Percentiles rank a stretch among this genome's conserved stretches.
These are phyloP conservation scores for Amylostereum areolatum DNA, from an alignment of 1,284 basidiomycete species.

Conservation along the genomic window DNA sequence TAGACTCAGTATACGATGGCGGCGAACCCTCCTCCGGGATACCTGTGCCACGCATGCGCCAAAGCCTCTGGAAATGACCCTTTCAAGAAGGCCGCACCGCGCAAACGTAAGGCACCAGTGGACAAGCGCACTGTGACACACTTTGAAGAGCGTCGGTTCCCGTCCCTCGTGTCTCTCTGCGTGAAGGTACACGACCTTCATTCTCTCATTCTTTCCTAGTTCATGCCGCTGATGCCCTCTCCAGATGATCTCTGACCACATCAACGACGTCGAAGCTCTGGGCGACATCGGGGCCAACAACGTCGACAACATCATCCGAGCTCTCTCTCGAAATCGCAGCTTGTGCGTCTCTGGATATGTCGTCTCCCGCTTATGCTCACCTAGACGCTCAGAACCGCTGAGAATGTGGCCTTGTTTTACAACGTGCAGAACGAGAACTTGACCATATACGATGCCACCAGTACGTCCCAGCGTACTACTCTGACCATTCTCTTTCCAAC, in stretches of 20 bases:
- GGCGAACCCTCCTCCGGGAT: constrained; percentile 62
- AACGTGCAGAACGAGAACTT: constrained; percentile 63
- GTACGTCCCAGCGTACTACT: constrained; percentile 38
- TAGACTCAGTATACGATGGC: constrained; percentile 85
- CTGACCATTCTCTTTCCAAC: constrained; percentile 7
- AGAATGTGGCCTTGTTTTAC: constrained; percentile 84
- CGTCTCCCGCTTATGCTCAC: background rate
- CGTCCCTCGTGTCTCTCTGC: constrained; percentile 70
- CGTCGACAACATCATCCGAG: constrained; percentile 77
- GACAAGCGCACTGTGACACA: constrained; percentile 61
- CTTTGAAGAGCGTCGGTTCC: constrained; percentile 68
- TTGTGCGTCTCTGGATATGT: constrained; percentile 48
- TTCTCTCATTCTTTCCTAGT: background rate
- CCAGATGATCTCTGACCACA: constrained; percentile 80
- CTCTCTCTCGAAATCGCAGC: constrained; percentile 81
- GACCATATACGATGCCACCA: constrained; percentile 86
- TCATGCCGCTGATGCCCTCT: background rate
- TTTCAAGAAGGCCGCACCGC: constrained; percentile 68
- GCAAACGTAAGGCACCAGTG: constrained; percentile 53
- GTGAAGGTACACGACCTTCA: constrained; percentile 51
- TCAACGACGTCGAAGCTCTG: constrained; percentile 86
- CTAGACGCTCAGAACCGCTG: constrained; percentile 45
- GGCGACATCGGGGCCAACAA: constrained; percentile 83
- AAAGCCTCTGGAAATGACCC: constrained; percentile 73
- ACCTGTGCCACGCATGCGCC: constrained; percentile 75